Conservation (phyloP, 257 asterid species). For the Fraxinus pennsylvanica region DNA sequence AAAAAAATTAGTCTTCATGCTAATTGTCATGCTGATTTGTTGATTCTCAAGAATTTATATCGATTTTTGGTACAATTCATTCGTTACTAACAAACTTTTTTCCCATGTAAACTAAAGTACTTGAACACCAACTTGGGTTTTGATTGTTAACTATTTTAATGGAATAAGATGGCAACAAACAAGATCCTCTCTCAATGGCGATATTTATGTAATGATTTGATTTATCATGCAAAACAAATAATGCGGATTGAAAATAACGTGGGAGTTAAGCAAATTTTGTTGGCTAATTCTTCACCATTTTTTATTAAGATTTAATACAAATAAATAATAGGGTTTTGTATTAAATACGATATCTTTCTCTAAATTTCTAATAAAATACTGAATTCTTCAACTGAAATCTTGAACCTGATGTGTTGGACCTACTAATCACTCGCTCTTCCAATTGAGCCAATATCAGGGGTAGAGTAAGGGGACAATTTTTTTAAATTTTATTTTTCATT, state of each 20-base stretch:
- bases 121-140: not conserved
- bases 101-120: not conserved
- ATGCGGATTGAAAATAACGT: not conserved
- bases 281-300: not conserved
- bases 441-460: too few species aligned
- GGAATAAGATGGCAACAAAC: slow-evolving; percentile 17
- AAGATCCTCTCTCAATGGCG: slow-evolving; percentile 35
- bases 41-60: not conserved
- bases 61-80: too few species aligned
- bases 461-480: too few species aligned
- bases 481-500: too few species aligned
- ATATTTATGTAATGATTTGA: slow-evolving; percentile 12
- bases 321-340: not conserved
- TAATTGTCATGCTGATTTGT: not conserved
- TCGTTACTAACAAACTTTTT: not conserved
- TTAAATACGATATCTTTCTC: not conserved
- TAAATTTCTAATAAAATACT: not conserved
- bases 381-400: not conserved
- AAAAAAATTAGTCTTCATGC: too few species aligned
- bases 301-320: not conserved
- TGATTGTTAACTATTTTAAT: not conserved
- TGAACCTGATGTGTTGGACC: not conserved
- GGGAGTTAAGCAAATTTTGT: not conserved
- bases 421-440: too few species aligned
- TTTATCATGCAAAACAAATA: not conserved